Evolutionary conservation across 768 basidiomycete species (phyloP), one percentile per base, ranked within the genome.

Genomic region (Trametes cinnabarina): DNA sequence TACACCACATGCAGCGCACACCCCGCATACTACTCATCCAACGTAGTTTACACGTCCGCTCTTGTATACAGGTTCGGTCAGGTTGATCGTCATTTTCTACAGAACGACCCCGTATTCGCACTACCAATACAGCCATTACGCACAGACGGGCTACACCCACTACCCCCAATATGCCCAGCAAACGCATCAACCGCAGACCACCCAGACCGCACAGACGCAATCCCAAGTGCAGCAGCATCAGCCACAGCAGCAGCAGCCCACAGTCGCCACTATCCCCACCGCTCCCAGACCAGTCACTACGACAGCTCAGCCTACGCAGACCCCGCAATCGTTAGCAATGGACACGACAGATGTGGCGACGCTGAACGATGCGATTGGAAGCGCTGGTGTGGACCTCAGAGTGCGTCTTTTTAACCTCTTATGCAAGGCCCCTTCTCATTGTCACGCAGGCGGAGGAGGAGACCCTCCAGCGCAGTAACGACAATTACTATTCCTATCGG

Each of bases 341-440:
- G 88, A 88, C 63, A 84, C 83, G 37, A 73, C 85, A 3, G 90
- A 92, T 65, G 82, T 92, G 32, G 83, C 90, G 11, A 89, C 87
- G 7, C 66, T 94, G 41, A 92, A 91, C 55, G 91, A 94, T 63
- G 92, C 90, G 4, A 73, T 94, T 1, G 92, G 90, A 4, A 91
- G 90, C 66, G 91, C 90, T 7, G 91, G 92, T 11, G 90, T 94
- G 7, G 92, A 94, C 73, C 74, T 94, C n/a, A 74, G 88, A 68
- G 90, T 89, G 62, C 60, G 79, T 71, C 17, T 30, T 15, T 26
- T 53, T 30, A 26, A 37, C 9, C 43, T 39, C 12, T 40, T 35
- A n/a, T 30, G 14, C 26, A 22, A 35, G 19, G 7, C 34, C 14
- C 23, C 5, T 20, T 19, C 25, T 50, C 35, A 22, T 15, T 3